Evolutionary conservation across 768 basidiomycete genomes (phyloP), one percentile per base, ranked within the genome.

Genomic region (Tricholomella constricta): DNA sequence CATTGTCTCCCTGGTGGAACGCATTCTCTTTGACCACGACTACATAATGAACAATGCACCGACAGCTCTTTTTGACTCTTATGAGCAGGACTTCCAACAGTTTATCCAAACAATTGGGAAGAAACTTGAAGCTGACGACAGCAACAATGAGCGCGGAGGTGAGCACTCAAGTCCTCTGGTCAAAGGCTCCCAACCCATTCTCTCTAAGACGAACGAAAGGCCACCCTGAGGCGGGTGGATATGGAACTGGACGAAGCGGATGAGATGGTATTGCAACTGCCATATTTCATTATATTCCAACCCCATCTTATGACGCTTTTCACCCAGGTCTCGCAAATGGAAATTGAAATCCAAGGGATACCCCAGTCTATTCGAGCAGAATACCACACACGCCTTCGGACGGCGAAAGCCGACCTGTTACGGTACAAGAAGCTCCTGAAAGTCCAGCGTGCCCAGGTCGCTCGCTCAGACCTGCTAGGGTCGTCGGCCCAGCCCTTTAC

Each of bases 201-300:
- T 12, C 66, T 29, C 12, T 6, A n/a, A 94, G 94, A 97, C 67
- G 85, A 90, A 58, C 83, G 87, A 44, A 93, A 91, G 69, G 78
- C 90, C 0, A 76, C 87, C 4, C 70, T 98, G 55, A 77, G 94
- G 61, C 78, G 91, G 55, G 89, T 91, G 20, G 91, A 95, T 66
- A 92, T 94, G 83, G 96, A 98, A 67, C 75, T 99, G 4, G 97
- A 99, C 67, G 97, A 99, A 70, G 96, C 95, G 0, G 95, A 97
- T 61, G 97, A 98, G 78, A 94, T 98, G 83, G 95, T 89, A 63
- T 43, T n/a, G 11, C 10, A 6, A 46, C 31, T 14, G 14, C 27
- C 11, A 20, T 40, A 19, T 29, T 29, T 23, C 26, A 17, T 27
- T 35, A 22, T 44, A 52, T 48, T 44, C 35, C 23, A 48, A 44